A percentile compares a stretch with the other conserved stretches of the same genome.
phyloP scores from a whole-genome alignment of 768 basidiomycete genomes.

The Agrocybe pediades region DNA sequence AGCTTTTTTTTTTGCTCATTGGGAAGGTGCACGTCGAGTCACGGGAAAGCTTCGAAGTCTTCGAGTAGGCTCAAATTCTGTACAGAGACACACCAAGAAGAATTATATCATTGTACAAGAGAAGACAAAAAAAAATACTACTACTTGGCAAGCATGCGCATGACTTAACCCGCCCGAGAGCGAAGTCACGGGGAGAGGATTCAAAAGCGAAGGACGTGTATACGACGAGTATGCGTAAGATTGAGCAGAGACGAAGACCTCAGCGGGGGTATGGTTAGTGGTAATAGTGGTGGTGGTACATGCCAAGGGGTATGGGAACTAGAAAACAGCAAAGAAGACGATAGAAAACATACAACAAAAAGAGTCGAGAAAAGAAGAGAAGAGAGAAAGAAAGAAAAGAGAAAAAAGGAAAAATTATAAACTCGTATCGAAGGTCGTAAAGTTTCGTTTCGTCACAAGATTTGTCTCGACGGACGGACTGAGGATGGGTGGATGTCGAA shows the following conservation, averaged over 20 bases:
- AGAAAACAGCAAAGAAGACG: no score
- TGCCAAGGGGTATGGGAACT: not conserved
- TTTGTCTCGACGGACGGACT: not conserved
- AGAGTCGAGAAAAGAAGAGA: not conserved
- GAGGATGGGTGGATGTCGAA: not conserved
- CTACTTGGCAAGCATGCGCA: not conserved
- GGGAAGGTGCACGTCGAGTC: no score
- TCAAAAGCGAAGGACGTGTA: not conserved
- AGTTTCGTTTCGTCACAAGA: not conserved
- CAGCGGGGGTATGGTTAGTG: no score
- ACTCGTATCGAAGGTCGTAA: not conserved
- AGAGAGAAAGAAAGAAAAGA: not conserved
- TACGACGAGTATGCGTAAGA: not conserved
- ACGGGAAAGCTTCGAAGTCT: no score
- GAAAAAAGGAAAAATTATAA: not conserved
- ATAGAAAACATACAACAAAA: not conserved
- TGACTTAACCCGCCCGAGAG: not conserved
- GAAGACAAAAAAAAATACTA: not conserved
- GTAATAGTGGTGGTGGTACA: not conserved
- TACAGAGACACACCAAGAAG: no score
- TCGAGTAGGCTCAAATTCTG: not conserved
- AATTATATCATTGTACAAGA: constrained; percentile 9
- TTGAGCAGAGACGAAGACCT: not conserved
- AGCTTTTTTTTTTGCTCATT: no score
- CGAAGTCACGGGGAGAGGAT: not conserved